Base-by-base conservation (phyloP, 768 basidiomycete species). In the Pluteus cervinus region DNA sequence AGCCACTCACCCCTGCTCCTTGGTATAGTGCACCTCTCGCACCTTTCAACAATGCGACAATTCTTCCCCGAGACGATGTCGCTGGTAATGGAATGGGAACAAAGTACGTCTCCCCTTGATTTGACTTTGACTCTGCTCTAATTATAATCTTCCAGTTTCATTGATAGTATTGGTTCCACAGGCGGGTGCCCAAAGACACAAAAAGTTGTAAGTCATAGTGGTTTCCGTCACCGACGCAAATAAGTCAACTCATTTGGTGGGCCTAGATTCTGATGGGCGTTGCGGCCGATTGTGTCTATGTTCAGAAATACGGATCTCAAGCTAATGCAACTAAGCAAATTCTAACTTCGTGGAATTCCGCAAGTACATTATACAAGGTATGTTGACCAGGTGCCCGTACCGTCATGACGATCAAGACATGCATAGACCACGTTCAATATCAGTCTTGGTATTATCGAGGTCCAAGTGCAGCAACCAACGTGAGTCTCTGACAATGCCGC, bases 211-310 rank as follows among this genome's bases (percentile, higher is more conserved):
- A 46, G 75, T 62, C 9, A 28, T 9, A 9, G 14, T 28, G 14
- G 14, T 16, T 26, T 18, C 7, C 7, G 15, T 9, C 14, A 2
- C 18, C 40, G 33, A 9, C 5, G 14, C 15, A 16, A 42, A 26
- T 20, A 28, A 12, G 36, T 29, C 23, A 9, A 26, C 33, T 36
- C 23, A 41, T 36, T 34, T 32, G 23, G 35, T 23, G 17, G 12
- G 26, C 24, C 12, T 33, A 77, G 75, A 48, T 76, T 17, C 89
- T 82, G 55, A 81, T 91, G 77, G 90, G 90, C 17, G 83, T 90
- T 39, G 89, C 89, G 1, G 82, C 88, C 4, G 90, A 92, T 55
- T 92, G 90, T 60, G 75, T 72, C 44, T 92, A 90, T 52, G 76
- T 80, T 8, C 48, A 60, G 21, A 68, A 68, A 42, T 86, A 86